Evolutionary conservation across 179 eudicot species (phyloP), one percentile per base, ranked within the genome.

Genomic region (Carnegiea gigantea): DNA sequence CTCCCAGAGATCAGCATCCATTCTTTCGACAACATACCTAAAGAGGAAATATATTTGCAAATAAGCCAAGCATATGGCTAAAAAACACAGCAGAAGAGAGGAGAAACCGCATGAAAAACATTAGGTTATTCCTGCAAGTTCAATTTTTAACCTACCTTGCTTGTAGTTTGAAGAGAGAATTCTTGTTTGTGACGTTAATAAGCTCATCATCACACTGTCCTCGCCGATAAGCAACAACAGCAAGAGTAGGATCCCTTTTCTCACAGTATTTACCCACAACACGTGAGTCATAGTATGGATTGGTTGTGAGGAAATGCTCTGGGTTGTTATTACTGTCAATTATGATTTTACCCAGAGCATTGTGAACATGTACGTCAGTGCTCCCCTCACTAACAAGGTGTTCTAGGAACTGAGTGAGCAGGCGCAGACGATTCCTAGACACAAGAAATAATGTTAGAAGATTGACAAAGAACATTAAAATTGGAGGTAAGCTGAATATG

Each of bases 261-360:
- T 89, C 91, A 80, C 91, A 89, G 48, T 89, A 89, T 83, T 89
- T 89, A 72, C 91, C 91, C 74, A 89, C 91, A 74, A 89, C 91
- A 81, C 91, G 91, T 24, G 91, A 89, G 76, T 89, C 91, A 64
- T 89, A 89, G 82, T 89, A 87, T 23, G 91, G 91, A 64, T 89
- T 89, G 26, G 91, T 89, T 5, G 89, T 89, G 81, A 89, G 87
- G 44, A 89, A 89, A 71, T 89, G 91, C 82, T 89, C 91, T 5
- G 91, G 88, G 54, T 89, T 89, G 87, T 89, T 89, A 36, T 85
- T 85, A 81, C 91, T 89, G 71, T 89, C 91, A 78, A 89, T 89
- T 51, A 89, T 89, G 76, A 89, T 89, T 83, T 87, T 89, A 70
- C 91, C 91, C 70, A 89, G 84, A 67, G 91, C 91, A 83, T 89